Evolutionary conservation across 306 rosid genomes (phyloP).

Genomic region (Cercis canadensis): DNA sequence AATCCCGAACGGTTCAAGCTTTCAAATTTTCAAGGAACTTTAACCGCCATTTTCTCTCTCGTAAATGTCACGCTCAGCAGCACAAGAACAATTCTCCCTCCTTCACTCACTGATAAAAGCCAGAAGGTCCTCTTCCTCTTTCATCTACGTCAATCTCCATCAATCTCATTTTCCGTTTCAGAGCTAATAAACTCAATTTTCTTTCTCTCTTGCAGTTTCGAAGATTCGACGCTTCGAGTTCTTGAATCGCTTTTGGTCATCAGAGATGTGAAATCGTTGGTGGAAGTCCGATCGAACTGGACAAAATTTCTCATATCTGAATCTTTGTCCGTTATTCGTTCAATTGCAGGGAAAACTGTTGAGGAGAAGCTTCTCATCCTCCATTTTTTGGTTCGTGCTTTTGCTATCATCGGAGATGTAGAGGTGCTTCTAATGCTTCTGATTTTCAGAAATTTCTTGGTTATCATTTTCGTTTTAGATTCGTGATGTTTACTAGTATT

Average conservation of each 20-base stretch:
- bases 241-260: constrained; percentile 60
- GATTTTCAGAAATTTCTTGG: neutral
- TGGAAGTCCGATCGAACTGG: constrained; percentile 54
- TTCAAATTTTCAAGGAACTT: neutral
- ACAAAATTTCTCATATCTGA: constrained; percentile 58
- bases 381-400: constrained; percentile 75
- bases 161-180: neutral
- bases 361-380: constrained; percentile 70
- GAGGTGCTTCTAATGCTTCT: constrained; percentile 50
- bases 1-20: neutral
- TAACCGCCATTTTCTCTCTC: constrained; percentile 38
- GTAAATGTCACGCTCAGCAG: constrained; percentile 54
- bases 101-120: constrained; percentile 54
- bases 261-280: constrained; percentile 60
- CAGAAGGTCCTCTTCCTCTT: constrained; percentile 52
- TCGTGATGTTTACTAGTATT: too few relatives aligned
- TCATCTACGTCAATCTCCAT: neutral
- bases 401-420: constrained; percentile 70
- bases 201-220: constrained; percentile 52
- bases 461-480: neutral
- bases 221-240: constrained; percentile 51
- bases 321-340: constrained; percentile 52
- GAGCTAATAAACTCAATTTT: neutral
- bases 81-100: constrained; percentile 46
- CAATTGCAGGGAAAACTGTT: constrained; percentile 51